A percentile compares a stretch with the other conserved stretches of the same genome.
These are phyloP conservation scores for Trichoderma aggressivum DNA, from an alignment of 2,329 filamentous ascomycete genomes.

Conservation along the genomic window DNA sequence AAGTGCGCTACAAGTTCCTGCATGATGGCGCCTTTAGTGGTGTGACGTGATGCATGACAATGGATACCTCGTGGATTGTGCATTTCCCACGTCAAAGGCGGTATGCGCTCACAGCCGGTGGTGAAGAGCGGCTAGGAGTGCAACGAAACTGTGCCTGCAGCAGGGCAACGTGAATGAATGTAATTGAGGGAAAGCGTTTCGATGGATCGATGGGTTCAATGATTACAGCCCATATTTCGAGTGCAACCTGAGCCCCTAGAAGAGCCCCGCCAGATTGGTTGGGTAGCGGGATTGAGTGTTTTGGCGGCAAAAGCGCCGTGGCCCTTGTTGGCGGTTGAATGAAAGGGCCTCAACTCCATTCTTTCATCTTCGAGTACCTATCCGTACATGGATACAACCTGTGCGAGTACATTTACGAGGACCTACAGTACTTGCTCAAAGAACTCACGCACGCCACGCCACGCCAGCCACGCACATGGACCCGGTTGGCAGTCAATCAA, in stretches of 20 bases:
- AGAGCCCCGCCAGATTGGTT: neutral
- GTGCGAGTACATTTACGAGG: neutral
- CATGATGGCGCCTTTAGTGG: neutral
- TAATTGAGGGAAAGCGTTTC: neutral
- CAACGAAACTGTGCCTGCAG: neutral
- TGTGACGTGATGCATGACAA: neutral
- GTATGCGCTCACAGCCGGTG: neutral
- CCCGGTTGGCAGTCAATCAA: neutral
- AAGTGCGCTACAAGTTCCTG: constrained; percentile 10
- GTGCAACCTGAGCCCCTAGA: neutral
- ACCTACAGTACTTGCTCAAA: neutral
- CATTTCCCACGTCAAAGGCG: neutral
- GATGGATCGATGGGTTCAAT: no score
- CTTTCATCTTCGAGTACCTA: neutral
- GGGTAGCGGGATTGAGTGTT: no score
- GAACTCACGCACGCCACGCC: no score
- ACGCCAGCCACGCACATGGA: neutral
- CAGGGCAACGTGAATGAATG: neutral
- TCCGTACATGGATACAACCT: neutral
- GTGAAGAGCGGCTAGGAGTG: neutral
- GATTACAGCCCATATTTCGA: neutral
- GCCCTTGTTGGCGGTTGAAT: neutral
- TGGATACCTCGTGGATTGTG: neutral
- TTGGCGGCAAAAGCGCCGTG: neutral
- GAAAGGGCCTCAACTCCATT: neutral